Conservation (phyloP, 305 asterid species). For the Caryopteris hybrid region DNA sequence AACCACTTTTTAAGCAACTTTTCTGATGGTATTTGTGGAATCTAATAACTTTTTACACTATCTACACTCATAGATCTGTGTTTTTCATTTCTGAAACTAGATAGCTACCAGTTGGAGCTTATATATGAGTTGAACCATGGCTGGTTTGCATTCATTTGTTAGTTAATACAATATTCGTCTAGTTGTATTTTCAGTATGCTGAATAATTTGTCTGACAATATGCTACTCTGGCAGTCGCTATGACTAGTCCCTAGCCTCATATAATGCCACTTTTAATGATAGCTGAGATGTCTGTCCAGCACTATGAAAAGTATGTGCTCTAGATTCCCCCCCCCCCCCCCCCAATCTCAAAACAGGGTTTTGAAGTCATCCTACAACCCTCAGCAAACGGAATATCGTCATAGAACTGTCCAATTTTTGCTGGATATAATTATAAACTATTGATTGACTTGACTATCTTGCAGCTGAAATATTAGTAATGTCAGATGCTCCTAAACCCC, state of each 20-base stretch:
- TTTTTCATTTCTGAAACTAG: not conserved
- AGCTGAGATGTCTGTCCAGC: not conserved
- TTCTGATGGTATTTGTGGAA: not conserved
- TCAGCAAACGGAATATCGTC: not conserved
- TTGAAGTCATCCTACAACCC: not conserved
- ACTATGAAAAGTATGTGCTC: not conserved
- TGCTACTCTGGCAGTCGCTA: not conserved
- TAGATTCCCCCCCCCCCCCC: not conserved
- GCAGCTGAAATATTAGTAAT: not conserved
- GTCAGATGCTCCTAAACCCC: not conserved
- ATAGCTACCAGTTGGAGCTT: not conserved
- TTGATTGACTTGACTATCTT: not conserved
- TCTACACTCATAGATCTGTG: not conserved
- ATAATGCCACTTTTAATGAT: not conserved
- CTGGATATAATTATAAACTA: not conserved
- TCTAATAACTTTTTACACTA: not conserved
- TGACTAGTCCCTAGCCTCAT: not conserved
- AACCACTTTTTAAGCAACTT: not conserved
- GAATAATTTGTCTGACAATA: not conserved
- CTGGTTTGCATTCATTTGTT: not conserved
- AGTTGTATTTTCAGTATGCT: not conserved
- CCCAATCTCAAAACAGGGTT: not conserved
- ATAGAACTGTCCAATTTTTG: not conserved
- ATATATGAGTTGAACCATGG: not conserved
- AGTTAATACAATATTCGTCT: not conserved